Base-by-base conservation (phyloP, 768 basidiomycete species). In the Scleroderma bovista region DNA sequence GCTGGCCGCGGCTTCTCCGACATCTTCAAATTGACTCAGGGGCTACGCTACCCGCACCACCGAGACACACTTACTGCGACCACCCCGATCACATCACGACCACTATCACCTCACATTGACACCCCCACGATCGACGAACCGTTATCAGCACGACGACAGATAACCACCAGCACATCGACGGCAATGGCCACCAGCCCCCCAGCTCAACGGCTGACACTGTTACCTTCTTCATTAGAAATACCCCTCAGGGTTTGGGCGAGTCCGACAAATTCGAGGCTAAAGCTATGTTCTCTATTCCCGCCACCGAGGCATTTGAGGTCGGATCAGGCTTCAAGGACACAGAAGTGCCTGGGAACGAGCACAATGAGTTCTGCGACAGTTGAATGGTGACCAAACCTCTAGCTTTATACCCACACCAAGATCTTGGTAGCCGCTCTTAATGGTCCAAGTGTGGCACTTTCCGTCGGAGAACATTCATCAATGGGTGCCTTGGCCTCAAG, bases 201-300 rank as follows among this genome's bases (percentile, higher is more conserved):
- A n/a, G n/a, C n/a, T n/a, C n/a, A n/a, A n/a, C n/a, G n/a, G n/a
- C n/a, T 45, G 96, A 96, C n/a, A 95, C 91, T 2, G 83, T 98
- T 47, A 98, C 93, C 50, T 98, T 95, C 65, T 90, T 98, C 34
- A 88, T 99, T 58, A 88, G 95, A 39, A 83, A 85, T 49, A 83
- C 86, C 2, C 96, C 96, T 41, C 72, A 85, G 17, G 96, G 96
- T 9, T 81, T 98, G 24, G 96, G 96, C 44, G 96, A 98, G 68
- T 96, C 96, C 47, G 94, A 99, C 79, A 98, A 98, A 70, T 86
- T 98, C 67, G 95, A 96, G 69, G 96, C 96, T 19, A 80, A 80
- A 54, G 96, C 96, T 8, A 98, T 99, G 95, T 80, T 99, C 46
- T 96, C 93, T 48, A 96, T 99, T 62, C 96, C 96, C 23, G 95